phyloP scores from a whole-genome alignment of 2,329 filamentous ascomycete species.

The Moelleriella libera region DNA sequence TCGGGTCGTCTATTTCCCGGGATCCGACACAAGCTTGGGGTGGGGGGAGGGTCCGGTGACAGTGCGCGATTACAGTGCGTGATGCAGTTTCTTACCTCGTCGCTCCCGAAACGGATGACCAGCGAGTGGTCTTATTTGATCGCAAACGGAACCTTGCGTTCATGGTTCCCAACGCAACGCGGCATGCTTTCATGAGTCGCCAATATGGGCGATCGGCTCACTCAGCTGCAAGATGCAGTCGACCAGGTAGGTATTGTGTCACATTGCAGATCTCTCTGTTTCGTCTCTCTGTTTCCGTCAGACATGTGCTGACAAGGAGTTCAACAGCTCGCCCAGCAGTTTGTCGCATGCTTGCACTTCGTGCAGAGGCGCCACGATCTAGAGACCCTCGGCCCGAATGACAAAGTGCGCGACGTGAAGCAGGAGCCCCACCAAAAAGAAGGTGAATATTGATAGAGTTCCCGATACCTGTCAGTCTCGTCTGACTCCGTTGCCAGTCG shows the following conservation, averaged over 20 bases:
- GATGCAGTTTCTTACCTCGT: no score
- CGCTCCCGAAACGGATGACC: no score
- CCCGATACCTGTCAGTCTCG: no score
- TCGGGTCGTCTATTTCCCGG: constrained; percentile 17
- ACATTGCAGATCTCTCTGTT: neutral
- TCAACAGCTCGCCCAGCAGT: constrained; percentile 49
- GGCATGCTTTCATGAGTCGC: neutral
- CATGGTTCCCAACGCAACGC: no score
- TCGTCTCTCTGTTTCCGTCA: constrained; percentile 1
- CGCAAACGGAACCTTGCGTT: neutral
- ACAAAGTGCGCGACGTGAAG: constrained; percentile 45
- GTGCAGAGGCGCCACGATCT: constrained; percentile 56
- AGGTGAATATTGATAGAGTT: constrained; percentile 16
- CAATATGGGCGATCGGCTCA: constrained; percentile 60
- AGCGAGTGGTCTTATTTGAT: no score
- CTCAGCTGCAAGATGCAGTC: constrained; percentile 73
- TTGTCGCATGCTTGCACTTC: constrained; percentile 52
- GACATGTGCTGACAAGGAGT: neutral
- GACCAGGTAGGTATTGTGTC: constrained; percentile 45
- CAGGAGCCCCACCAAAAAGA: constrained; percentile 36
- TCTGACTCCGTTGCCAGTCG: constrained; percentile 25
- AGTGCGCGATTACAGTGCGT: constrained; percentile 1
- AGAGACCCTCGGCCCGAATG: constrained; percentile 39
- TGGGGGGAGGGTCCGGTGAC: no score
- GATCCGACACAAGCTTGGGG: constrained; percentile 2